Base-by-base conservation (phyloP, 164 flowering plant genomes). In the Dillenia turbinata region DNA sequence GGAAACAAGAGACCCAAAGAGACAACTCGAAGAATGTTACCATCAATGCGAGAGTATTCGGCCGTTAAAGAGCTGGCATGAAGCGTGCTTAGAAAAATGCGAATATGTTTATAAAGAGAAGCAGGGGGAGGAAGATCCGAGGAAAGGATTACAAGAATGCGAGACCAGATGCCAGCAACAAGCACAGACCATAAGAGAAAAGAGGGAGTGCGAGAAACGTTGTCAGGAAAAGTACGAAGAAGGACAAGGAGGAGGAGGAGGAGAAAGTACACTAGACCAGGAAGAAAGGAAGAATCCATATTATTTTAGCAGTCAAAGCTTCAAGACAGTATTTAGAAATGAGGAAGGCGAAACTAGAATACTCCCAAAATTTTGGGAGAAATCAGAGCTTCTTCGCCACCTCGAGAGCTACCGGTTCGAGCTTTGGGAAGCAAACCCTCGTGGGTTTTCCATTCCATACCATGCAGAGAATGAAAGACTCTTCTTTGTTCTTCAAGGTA, bases 401-500 rank as follows among this genome's bases (percentile, higher is more conserved):
- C 65, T 81, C 8, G 71, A 78, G 0, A 66, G 72, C 48, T 74
- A 65, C 52, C 67, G 82, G 0, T 15, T 81, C 0, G 69, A 67
- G 6, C 19, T 68, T 48, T 22, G 64, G 1, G 75, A 66, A 49
- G 71, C 70, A 1, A 56, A 65, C 10, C 77, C 85, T 19, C 57
- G 66, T 43, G 67, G 75, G 3, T 75, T 82, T 47, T 19, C 65
- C 1, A 0, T 73, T 33, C 85, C 85, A 6, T 73, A 70, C 66
- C 81, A 82, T 56, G 52, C 49, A 22, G 85, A 82, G 61, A 76
- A 74, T 9, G 79, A 77, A 5, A 14, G 54, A 0, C 33, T 82
- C 50, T 47, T 67, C 49, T 51, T 57, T 14, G 78, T 81, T 33
- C 12, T 45, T 24, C 51, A 44, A 9, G 84, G 84, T 75, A 26